A percentile compares a stretch with the other conserved stretches of the same genome.
Conservation (phyloP, 2,329 filamentous ascomycete species). For the Tolypocladium tundrense region DNA sequence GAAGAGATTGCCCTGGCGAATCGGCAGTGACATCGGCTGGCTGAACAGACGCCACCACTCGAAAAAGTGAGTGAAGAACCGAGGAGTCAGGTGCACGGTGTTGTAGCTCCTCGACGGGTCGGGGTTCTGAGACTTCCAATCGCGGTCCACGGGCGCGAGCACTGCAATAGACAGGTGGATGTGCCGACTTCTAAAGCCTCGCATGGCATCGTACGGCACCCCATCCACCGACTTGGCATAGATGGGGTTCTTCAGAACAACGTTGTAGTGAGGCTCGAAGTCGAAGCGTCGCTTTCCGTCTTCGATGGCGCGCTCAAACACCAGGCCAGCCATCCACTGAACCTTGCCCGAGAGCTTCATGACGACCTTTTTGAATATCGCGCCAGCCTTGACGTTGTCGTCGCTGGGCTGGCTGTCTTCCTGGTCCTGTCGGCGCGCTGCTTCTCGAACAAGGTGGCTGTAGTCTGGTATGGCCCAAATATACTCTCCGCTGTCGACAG, state of each 20-base stretch:
- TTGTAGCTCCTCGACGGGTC: conserved; percentile 88
- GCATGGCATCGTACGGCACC: conserved; percentile 77
- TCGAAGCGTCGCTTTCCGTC: conserved; percentile 68
- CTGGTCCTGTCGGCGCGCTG: conserved; percentile 38
- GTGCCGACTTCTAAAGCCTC: conserved; percentile 90
- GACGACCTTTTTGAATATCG: conserved; percentile 94
- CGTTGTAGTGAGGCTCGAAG: conserved; percentile 87
- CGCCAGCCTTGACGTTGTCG: conserved; percentile 58
- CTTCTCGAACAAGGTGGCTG: conserved; percentile 71
- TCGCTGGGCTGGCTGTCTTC: conserved; percentile 51
- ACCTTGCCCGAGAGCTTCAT: conserved; percentile 99
- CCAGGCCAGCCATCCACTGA: conserved; percentile 80
- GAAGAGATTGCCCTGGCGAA: conserved; percentile 86
- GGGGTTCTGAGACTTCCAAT: conserved; percentile 70
- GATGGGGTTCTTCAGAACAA: conserved; percentile 73
- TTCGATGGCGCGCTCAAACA: conserved; percentile 78
- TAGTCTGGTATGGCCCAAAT: conserved; percentile 92
- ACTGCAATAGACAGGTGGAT: conserved; percentile 93
- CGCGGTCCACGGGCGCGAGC: conserved; percentile 72
- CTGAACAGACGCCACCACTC: conserved; percentile 97
- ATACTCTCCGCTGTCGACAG: conserved; percentile 89
- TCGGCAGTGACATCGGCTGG: conserved; percentile 85
- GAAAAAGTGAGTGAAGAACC: conserved; percentile 98
- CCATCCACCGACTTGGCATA: conserved; percentile 52
- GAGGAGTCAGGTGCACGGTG: conserved; percentile 83